Conservation (phyloP, 345 rosid species). For the Brassica incana region DNA sequence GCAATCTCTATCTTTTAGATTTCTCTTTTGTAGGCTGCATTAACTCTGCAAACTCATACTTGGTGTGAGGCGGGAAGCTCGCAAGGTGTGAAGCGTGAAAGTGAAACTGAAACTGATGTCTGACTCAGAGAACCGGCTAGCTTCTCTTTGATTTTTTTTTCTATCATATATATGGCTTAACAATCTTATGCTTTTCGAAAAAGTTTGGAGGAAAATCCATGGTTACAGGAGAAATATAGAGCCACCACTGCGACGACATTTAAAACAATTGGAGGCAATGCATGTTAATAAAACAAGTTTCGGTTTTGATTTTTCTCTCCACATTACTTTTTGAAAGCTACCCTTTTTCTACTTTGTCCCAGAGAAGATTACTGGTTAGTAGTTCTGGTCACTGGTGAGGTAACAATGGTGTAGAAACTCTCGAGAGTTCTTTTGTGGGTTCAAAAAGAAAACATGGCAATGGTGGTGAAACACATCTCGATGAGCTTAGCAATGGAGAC, state of each 20-base stretch:
- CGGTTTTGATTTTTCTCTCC: not conserved
- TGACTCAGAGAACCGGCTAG: not conserved
- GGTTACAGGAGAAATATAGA: not conserved
- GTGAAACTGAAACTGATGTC: not conserved
- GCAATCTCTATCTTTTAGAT: not conserved
- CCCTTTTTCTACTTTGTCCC: not conserved
- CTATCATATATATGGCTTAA: not conserved
- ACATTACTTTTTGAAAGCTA: not conserved
- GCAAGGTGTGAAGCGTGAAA: not conserved
- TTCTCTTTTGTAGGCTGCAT: not conserved
- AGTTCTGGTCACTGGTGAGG: slow-evolving; percentile 29
- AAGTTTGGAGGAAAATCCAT: not conserved
- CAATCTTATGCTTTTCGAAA: not conserved
- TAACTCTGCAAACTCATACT: not conserved
- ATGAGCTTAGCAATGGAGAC: slow-evolving; percentile 43
- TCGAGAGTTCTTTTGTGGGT: slow-evolving; percentile 41
- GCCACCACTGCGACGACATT: not conserved
- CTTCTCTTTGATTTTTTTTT: not conserved
- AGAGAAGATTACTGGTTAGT: slow-evolving; percentile 22
- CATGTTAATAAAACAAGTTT: not conserved
- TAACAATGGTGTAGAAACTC: slow-evolving; percentile 56
- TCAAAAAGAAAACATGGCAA: slow-evolving; percentile 46
- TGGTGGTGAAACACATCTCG: slow-evolving; percentile 40
- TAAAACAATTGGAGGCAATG: not conserved
- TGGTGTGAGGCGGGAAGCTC: not conserved